These are phyloP conservation scores for Chaetomium tenue DNA, from an alignment of 495 filamentous ascomycete genomes.

Conservation along the genomic window DNA sequence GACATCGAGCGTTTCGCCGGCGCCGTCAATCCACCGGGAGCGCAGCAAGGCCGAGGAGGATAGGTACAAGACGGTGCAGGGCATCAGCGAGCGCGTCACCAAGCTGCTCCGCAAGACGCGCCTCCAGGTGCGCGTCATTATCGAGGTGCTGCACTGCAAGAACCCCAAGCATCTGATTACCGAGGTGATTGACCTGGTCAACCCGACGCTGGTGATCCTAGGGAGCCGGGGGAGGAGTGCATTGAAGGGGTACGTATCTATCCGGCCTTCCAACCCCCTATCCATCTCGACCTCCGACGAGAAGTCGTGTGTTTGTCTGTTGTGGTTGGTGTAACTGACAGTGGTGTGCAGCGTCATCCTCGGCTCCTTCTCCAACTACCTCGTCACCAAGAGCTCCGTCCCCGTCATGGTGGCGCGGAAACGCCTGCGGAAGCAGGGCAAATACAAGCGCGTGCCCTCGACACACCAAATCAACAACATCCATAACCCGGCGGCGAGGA, in stretches of 20 bases:
- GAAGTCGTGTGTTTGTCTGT: not conserved
- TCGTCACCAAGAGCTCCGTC: constrained; percentile 93
- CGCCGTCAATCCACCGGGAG: constrained; percentile 41
- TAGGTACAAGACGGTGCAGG: constrained; percentile 68
- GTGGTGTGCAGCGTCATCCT: constrained; percentile 66
- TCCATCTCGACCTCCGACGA: constrained; percentile 7
- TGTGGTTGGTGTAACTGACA: constrained; percentile 1
- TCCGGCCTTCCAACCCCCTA: not conserved
- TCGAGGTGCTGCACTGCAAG: constrained; percentile 98
- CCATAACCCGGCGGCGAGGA: constrained; percentile 58
- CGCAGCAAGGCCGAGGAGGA: constrained; percentile 67
- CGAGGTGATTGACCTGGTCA: constrained; percentile 86
- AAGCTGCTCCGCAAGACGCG: constrained; percentile 84
- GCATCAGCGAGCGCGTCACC: constrained; percentile 75
- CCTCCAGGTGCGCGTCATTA: constrained; percentile 83
- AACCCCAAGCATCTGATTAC: constrained; percentile 82
- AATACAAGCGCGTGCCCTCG: constrained; percentile 58
- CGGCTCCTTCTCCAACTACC: constrained; percentile 94
- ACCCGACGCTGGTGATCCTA: constrained; percentile 89
- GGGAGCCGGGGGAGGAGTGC: constrained; percentile 87
- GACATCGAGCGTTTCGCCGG: constrained; percentile 37
- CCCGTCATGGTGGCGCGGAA: constrained; percentile 91
- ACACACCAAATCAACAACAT: constrained; percentile 72
- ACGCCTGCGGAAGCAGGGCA: constrained; percentile 70
- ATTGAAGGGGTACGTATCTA: constrained; percentile 75